Base-by-base conservation (phyloP, 2,329 filamentous ascomycete species). In the Arthrinium phaeospermum region DNA sequence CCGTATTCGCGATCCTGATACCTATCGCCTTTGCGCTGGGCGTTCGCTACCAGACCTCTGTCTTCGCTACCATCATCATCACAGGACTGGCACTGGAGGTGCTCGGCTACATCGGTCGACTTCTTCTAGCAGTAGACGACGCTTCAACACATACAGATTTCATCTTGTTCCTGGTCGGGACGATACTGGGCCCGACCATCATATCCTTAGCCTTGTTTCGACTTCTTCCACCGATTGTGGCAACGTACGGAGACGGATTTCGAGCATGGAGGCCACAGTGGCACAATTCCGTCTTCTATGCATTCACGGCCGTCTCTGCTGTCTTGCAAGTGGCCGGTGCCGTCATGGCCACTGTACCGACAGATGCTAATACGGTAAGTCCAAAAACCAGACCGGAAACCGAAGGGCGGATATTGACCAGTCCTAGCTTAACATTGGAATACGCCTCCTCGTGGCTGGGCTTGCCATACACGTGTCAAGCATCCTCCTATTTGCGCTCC, bases 141-240 rank as follows among this genome's bases (percentile, higher is more conserved):
- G 76, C 77, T 12, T 78, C 79, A 51, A 82, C 78, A 72, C 79
- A 80, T 68, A 76, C 78, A 3, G 46, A 79, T 72, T 87, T 87
- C 73, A 78, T 82, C 14, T 74, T 89, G 5, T 87, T 81, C 71
- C 77, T 88, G 45, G 74, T 86, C 16, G 86, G 87, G 24, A 87
- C 85, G 1, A 78, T 85, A 27, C 77, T 86, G 47, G 87, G 86
- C 0, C 85, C 87, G 22, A 84, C 83, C 2, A 79, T 87, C 51
- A 82, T 88, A 73, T 82, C 82, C 14, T 79, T 81, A 14, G 83
- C 86, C 37, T 78, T 87, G 41, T 87, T 85, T 70, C 77, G 83
- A 30, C 75, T 85, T 10, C 77, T 88, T 24, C 86, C 87, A 2
- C 85, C 85, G 64, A 78, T 88, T 30, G 78, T 88, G 47, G 78